Percentiles rank a stretch among this genome's conserved stretches.
Evolutionary conservation across 148 eudicot species (phyloP).

Genomic region (Heliosperma pusillum): DNA sequence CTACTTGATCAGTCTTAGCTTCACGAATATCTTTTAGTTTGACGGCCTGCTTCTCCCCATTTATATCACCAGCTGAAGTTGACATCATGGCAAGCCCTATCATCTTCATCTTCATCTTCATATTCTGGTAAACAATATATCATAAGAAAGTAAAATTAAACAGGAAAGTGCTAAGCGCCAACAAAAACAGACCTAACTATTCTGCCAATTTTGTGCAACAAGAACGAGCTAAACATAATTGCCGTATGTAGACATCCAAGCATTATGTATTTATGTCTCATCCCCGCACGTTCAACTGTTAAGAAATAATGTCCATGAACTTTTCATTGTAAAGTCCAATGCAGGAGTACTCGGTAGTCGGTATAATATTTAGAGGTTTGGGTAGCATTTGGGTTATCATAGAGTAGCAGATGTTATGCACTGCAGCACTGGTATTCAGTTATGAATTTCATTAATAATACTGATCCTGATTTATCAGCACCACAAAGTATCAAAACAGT

Average conservation of each 20-base stretch:
- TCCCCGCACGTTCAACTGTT: neutral
- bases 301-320: neutral
- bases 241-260: neutral
- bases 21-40: constrained; percentile 33
- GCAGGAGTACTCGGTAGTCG: too few species aligned
- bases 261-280: neutral
- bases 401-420: too few species aligned
- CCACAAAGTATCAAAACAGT: too few species aligned
- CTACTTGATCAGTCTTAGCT: constrained; percentile 39
- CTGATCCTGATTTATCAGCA: too few species aligned
- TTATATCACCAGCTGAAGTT: constrained; percentile 38
- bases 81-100: constrained; percentile 59
- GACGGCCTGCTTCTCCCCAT: constrained; percentile 39
- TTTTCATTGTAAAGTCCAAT: too few species aligned
- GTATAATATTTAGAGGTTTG: too few species aligned
- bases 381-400: too few species aligned
- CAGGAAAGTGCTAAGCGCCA: neutral
- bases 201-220: neutral
- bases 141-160: constrained; percentile 8
- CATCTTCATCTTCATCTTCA: constrained; percentile 37
- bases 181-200: neutral
- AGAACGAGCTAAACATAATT: too few species aligned
- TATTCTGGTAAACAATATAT: constrained; percentile 37
- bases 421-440: too few species aligned
- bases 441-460: too few species aligned